These are phyloP conservation scores for Aspergillus udagawae DNA, from an alignment of 2,329 filamentous ascomycete genomes.

Conservation along the genomic window DNA sequence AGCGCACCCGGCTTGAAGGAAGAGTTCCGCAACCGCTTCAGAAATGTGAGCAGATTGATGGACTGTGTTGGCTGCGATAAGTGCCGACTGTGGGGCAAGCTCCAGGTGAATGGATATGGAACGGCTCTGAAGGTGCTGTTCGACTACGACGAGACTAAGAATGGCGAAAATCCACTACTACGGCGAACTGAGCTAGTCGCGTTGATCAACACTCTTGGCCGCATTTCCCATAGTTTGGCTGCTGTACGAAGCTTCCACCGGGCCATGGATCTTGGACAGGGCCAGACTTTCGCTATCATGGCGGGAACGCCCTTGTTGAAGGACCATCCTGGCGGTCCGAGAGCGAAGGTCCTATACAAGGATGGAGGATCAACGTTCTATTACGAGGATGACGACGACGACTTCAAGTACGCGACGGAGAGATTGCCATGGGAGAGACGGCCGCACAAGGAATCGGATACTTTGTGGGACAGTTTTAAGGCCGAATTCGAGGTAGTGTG, in stretches of 20 bases:
- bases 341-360: conserved; percentile 21
- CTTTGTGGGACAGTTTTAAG: conserved; percentile 55
- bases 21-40: conserved; percentile 94
- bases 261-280: conserved; percentile 38
- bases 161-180: conserved; percentile 63
- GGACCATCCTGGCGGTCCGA: conserved; percentile 12
- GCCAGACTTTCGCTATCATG: conserved; percentile 27
- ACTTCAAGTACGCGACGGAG: conserved; percentile 32
- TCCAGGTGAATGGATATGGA: conserved; percentile 92
- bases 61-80: conserved; percentile 99
- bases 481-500: conserved; percentile 63
- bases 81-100: conserved; percentile 94
- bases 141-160: conserved; percentile 72
- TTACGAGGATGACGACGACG: conserved; percentile 37
- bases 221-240: conserved; percentile 75
- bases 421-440: conserved; percentile 31
- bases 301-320: conserved; percentile 24
- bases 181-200: conserved; percentile 90
- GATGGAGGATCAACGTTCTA: conserved; percentile 34
- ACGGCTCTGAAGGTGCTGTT: conserved; percentile 94
- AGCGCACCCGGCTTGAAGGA: conserved; percentile 74
- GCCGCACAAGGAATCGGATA: conserved; percentile 34
- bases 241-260: conserved; percentile 69
- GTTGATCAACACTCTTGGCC: conserved; percentile 87
- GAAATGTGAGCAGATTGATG: conserved; percentile 95